phyloP scores from a whole-genome alignment of 1,139 yeast species.

The Geotrichum fermentans region DNA sequence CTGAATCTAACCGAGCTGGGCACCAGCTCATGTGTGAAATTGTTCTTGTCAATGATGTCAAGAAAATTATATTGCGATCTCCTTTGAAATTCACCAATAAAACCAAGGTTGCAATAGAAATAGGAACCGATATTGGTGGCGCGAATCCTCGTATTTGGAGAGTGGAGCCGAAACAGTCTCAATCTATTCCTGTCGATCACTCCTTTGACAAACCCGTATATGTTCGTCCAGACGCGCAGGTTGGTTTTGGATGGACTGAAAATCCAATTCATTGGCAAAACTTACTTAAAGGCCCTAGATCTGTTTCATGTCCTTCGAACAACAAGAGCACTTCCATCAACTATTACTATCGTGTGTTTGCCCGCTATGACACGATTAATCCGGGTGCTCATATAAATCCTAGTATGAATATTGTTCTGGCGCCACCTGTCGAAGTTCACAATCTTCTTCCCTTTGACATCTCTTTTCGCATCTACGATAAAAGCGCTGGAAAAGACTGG shows the following conservation, averaged over 20 bases:
- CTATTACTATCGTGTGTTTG: conserved; percentile 71
- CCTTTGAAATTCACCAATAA: conserved; percentile 66
- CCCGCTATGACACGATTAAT: conserved; percentile 56
- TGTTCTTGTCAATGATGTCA: conserved; percentile 64
- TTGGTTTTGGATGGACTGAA: conserved; percentile 62
- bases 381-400: conserved; percentile 76
- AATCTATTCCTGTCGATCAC: conserved; percentile 66
- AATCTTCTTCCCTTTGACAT: conserved; percentile 81
- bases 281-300: conserved; percentile 46
- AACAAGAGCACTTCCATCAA: conserved; percentile 33
- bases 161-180: conserved; percentile 51
- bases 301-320: conserved; percentile 54
- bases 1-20: conserved; percentile 58
- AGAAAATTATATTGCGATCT: conserved; percentile 67
- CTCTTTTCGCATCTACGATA: conserved; percentile 69
- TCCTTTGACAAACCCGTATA: conserved; percentile 56
- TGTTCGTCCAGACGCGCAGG: conserved; percentile 58
- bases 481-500: conserved; percentile 65
- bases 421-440: conserved; percentile 83
- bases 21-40: conserved; percentile 71
- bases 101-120: conserved; percentile 55
- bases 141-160: conserved; percentile 21
- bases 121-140: conserved; percentile 31
- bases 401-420: conserved; percentile 66
- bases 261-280: conserved; percentile 63